These are phyloP conservation scores for Aspergillus persii DNA, from an alignment of 2,329 filamentous ascomycete species.

Conservation along the genomic window DNA sequence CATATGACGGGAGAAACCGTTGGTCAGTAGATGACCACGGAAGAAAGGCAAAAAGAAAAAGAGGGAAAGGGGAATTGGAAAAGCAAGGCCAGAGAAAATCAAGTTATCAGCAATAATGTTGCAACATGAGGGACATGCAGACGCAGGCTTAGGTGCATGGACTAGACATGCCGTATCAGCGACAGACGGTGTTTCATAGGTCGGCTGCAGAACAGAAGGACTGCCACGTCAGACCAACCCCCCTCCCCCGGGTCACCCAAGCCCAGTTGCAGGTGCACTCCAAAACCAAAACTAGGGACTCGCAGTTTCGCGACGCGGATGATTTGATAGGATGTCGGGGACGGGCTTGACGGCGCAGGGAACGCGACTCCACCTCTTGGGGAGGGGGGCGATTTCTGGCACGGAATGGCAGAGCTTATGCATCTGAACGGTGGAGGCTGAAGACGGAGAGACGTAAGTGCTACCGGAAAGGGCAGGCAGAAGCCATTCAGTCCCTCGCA, in stretches of 20 bases:
- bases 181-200: slow-evolving; percentile 14
- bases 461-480: background rate
- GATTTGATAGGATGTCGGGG: slow-evolving; percentile 14
- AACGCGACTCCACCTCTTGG: background rate
- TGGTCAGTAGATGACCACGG: background rate
- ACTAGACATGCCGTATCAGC: slow-evolving; percentile 6
- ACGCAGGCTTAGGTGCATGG: slow-evolving; percentile 6
- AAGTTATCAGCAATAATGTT: background rate
- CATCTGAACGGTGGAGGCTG: slow-evolving; percentile 5
- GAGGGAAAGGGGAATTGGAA: background rate
- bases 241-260: background rate
- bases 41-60: background rate
- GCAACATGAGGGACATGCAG: background rate
- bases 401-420: background rate
- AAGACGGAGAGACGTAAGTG: background rate
- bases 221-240: slow-evolving; percentile 35
- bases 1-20: background rate
- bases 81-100: background rate
- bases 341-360: slow-evolving; percentile 7
- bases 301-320: slow-evolving; percentile 1
- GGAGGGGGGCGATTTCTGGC: slow-evolving; percentile 5
- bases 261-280: slow-evolving; percentile 4
- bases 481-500: background rate
- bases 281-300: slow-evolving; percentile 5
- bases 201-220: slow-evolving; percentile 13